These are phyloP conservation scores for Exophiala sp. DNA, from an alignment of 2,329 filamentous ascomycete genomes.

Conservation along the genomic window DNA sequence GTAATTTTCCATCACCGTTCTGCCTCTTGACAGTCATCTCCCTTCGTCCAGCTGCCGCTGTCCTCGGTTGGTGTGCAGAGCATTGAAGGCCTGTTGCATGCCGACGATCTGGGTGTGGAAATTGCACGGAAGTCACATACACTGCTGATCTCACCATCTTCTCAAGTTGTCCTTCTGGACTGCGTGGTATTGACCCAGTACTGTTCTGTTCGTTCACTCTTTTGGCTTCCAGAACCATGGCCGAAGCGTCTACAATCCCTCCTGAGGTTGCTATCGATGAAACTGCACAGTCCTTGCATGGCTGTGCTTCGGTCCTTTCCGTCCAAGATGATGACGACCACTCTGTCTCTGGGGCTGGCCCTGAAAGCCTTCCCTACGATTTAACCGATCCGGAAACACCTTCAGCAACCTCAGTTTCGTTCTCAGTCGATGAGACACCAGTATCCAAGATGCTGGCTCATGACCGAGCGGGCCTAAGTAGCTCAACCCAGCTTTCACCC, in stretches of 20 bases:
- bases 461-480: neutral
- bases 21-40: too few species aligned
- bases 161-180: too few species aligned
- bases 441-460: neutral
- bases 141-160: too few species aligned
- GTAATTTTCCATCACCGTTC: too few species aligned
- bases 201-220: too few species aligned
- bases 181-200: too few species aligned
- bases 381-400: neutral
- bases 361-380: neutral
- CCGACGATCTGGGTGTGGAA: too few species aligned
- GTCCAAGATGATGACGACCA: neutral
- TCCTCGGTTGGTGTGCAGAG: too few species aligned
- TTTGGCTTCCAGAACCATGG: neutral
- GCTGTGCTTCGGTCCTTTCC: neutral
- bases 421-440: constrained; percentile 3
- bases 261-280: neutral
- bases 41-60: too few species aligned
- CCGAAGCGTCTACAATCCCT: neutral
- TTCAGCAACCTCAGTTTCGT: neutral
- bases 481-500: neutral
- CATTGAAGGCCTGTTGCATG: too few species aligned
- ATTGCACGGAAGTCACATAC: too few species aligned
- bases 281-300: neutral
- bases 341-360: neutral